Percentiles rank a stretch among this genome's conserved stretches.
Conservation (phyloP, 306 rosid species). For the Geum urbanum region DNA sequence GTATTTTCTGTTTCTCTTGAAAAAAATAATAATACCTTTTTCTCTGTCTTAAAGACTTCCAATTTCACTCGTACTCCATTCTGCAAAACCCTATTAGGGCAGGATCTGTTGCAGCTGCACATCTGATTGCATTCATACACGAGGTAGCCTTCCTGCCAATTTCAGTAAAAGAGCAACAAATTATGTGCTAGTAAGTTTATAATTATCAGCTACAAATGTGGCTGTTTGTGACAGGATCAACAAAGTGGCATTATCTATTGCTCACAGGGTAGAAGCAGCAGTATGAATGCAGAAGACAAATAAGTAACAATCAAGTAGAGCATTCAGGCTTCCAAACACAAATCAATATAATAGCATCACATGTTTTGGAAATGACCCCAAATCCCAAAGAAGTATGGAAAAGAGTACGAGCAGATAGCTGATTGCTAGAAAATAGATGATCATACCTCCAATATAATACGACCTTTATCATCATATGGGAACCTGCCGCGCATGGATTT, state of each 20-base stretch:
- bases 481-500: conserved; percentile 85
- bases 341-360: not conserved
- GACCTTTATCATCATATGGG: conserved; percentile 83
- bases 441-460: conserved; percentile 84
- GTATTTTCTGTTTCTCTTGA: not conserved
- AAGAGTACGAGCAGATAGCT: conserved; percentile 20
- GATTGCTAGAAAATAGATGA: conserved; percentile 19
- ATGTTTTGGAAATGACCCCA: not conserved
- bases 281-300: not conserved
- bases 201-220: conserved; percentile 1
- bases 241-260: not conserved
- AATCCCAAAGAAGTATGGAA: not conserved
- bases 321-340: not conserved
- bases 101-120: conserved; percentile 78
- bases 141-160: conserved; percentile 92
- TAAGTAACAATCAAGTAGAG: not conserved
- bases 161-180: conserved; percentile 26
- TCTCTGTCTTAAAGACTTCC: conserved; percentile 81
- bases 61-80: conserved; percentile 84
- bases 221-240: conserved; percentile 1
- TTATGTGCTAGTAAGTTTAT: not conserved
- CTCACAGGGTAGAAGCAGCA: not conserved
- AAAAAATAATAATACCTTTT: conserved; percentile 49
- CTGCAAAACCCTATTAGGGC: conserved; percentile 91
- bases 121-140: conserved; percentile 83